Base-by-base conservation (phyloP, 2,329 filamentous ascomycete species). In the Diaporthe australafricana region DNA sequence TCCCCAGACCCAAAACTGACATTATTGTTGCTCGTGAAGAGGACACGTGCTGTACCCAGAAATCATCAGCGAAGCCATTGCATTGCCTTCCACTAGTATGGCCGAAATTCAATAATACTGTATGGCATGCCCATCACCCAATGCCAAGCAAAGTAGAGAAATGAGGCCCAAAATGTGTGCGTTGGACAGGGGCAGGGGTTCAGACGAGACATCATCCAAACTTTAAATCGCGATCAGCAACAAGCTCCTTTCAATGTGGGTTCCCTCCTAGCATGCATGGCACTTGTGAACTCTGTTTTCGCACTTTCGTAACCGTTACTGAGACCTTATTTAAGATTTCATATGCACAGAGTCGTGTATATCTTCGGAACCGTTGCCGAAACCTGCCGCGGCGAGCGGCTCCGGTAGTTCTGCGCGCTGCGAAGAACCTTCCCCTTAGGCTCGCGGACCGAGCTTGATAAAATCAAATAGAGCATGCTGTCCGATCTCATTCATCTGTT, bases 121-220 rank as follows among this genome's bases (percentile, higher is more conserved):
- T 63, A 63, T 48, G 60, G 1, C 48, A 63, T 48, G 60, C 16
- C 60, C 25, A 63, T 48, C 60, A 35, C 27, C 27, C 22, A 20
- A 25, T 20, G 60, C 60, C 60, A 63, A 63, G 60, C 47, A 48
- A 63, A 40, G 42, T 63, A 63, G 42, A 63, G 42, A 63, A 48
- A 63, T 48, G 42, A 63, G 60, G 60, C 42, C 42, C 42, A 17
- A 35, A 55, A 48, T 35, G 30, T 63, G 20, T 35, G 60, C 20
- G 42, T 35, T 48, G 60, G 60, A 63, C 60, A 63, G 60, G 57
- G 57, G 60, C 42, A 63, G 60, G 42, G 42, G 42, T 22, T 48
- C 27, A 63, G 42, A 48, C 42, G 60, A 63, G 60, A 63, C 60
- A 63, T 63, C 60, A 48, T 63, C 60, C 60, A 63, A 63, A 63